These are phyloP conservation scores for Leishmania amazonensis DNA, from an alignment of 208 protist genomes.

Conservation along the genomic window DNA sequence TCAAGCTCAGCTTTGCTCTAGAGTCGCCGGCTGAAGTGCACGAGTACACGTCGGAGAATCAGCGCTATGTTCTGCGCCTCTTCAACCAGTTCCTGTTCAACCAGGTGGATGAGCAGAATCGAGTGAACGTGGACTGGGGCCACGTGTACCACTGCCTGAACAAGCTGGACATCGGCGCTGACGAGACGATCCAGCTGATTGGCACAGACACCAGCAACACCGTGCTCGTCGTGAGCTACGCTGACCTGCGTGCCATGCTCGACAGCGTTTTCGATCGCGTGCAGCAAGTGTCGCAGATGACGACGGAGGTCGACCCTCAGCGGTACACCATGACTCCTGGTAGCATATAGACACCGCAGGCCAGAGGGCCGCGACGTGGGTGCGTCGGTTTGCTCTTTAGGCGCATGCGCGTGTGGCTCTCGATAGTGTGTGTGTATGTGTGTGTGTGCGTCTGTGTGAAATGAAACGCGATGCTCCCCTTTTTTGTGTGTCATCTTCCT, in stretches of 20 bases:
- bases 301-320: conserved; percentile 36
- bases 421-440: neutral
- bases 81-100: conserved; percentile 98
- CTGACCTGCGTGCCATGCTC: conserved; percentile 90
- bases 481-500: neutral
- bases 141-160: conserved; percentile 97
- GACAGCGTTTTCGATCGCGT: conserved; percentile 90
- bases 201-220: conserved; percentile 85
- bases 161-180: conserved; percentile 95
- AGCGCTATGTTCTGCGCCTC: conserved; percentile 89
- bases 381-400: neutral
- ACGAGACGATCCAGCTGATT: conserved; percentile 95
- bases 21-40: conserved; percentile 86
- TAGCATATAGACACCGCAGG: conserved; percentile 12
- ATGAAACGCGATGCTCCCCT: neutral
- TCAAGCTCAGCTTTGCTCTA: conserved; percentile 94
- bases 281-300: conserved; percentile 48
- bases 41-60: conserved; percentile 68
- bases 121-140: conserved; percentile 91
- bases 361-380: neutral
- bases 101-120: conserved; percentile 93
- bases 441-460: neutral
- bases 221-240: conserved; percentile 94
- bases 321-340: conserved; percentile 33
- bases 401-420: neutral